Conservation (phyloP, 768 basidiomycete species). For the Amanita rimosa region DNA sequence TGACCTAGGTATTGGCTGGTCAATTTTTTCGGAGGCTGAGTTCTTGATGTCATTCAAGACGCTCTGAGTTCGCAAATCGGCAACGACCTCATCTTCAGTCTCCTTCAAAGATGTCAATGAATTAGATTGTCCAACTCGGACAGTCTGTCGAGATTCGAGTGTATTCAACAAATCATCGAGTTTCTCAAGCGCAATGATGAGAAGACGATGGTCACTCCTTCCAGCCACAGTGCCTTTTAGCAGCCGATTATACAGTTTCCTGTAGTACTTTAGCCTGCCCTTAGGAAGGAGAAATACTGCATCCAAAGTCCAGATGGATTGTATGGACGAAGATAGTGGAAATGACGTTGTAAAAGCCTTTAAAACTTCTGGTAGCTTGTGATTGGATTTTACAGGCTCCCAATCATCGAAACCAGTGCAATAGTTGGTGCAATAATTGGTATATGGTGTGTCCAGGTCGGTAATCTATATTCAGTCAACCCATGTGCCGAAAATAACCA, state of each 20-base stretch:
- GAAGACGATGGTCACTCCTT: slow-evolving; percentile 73
- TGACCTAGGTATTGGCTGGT: slow-evolving; percentile 7
- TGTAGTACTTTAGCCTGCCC: slow-evolving; percentile 81
- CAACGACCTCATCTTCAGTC: slow-evolving; percentile 44
- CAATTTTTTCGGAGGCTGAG: no score
- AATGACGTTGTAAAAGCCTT: slow-evolving; percentile 52
- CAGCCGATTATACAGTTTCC: slow-evolving; percentile 76
- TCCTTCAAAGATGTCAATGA: slow-evolving; percentile 16
- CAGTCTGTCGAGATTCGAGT: slow-evolving; percentile 46
- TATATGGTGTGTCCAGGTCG: slow-evolving; percentile 83
- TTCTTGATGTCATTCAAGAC: not conserved
- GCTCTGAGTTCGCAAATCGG: slow-evolving; percentile 36
- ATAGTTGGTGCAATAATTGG: slow-evolving; percentile 65
- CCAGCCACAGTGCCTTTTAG: slow-evolving; percentile 82
- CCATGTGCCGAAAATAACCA: not conserved
- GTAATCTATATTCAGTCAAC: slow-evolving; percentile 53
- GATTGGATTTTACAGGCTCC: slow-evolving; percentile 69
- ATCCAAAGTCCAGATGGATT: slow-evolving; percentile 72
- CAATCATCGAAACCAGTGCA: slow-evolving; percentile 73
- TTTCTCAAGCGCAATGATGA: slow-evolving; percentile 71
- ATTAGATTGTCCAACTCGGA: slow-evolving; percentile 32
- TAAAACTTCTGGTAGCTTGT: slow-evolving; percentile 58
- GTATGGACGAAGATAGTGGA: slow-evolving; percentile 43
- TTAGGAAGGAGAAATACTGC: slow-evolving; percentile 81
- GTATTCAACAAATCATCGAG: slow-evolving; percentile 63